These are phyloP conservation scores for Plantago major DNA, from an alignment of 257 asterid genomes.

Conservation along the genomic window DNA sequence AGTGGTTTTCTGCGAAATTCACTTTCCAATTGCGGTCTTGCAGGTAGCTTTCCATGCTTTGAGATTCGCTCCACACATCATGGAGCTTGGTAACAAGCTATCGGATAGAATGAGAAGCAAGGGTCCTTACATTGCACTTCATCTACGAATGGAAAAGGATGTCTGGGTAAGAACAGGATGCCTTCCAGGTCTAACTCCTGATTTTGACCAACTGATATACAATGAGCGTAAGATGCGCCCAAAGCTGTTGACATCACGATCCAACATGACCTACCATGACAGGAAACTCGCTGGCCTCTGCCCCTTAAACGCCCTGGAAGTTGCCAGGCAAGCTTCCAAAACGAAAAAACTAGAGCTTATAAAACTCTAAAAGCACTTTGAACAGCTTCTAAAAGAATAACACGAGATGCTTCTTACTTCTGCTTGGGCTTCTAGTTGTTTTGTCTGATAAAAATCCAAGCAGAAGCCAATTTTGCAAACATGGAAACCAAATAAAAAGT, in stretches of 20 bases:
- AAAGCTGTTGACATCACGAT: constrained; percentile 69
- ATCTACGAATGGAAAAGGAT: constrained; percentile 90
- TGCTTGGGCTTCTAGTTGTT: no score
- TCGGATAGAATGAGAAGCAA: constrained; percentile 75
- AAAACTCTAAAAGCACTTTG: neutral
- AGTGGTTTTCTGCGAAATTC: no score
- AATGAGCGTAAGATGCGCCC: constrained; percentile 67
- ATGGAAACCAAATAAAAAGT: no score
- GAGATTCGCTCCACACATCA: constrained; percentile 64
- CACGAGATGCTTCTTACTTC: no score
- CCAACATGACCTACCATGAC: constrained; percentile 74
- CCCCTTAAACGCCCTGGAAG: constrained; percentile 79
- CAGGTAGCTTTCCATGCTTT: constrained; percentile 92
- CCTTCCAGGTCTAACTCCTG: constrained; percentile 69
- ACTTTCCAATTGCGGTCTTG: neutral
- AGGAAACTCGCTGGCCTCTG: constrained; percentile 84
- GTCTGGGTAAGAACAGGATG: constrained; percentile 97
- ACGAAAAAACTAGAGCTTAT: neutral
- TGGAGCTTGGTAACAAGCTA: constrained; percentile 60
- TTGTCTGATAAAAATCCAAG: no score
- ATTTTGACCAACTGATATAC: constrained; percentile 61
- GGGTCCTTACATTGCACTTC: constrained; percentile 88
- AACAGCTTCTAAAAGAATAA: no score
- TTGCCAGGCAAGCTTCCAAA: constrained; percentile 39
- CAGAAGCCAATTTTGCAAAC: no score